Conservation (phyloP, 176 grass and related monocot genomes). For the Calamus simplicifolius region DNA sequence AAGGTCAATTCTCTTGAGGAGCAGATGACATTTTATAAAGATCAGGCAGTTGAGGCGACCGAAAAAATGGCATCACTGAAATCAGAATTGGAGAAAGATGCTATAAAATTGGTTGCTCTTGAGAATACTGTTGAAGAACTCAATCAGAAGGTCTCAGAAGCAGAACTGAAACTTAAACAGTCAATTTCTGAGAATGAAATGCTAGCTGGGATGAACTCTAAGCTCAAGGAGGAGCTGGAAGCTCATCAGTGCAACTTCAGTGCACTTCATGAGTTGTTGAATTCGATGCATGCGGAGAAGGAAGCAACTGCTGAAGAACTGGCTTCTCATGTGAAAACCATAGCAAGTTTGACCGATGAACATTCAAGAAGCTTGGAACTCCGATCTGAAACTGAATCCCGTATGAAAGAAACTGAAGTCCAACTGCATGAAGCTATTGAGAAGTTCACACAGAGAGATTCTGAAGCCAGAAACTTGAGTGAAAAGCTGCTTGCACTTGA, state of each 20-base stretch:
- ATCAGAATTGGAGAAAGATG: slow-evolving; percentile 68
- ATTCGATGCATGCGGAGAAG: slow-evolving; percentile 30
- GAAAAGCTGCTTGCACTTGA: slow-evolving; percentile 36
- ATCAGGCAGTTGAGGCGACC: slow-evolving; percentile 33
- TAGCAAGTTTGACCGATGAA: slow-evolving; percentile 8
- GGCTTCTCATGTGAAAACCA: slow-evolving; percentile 7
- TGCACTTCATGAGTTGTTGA: slow-evolving; percentile 50
- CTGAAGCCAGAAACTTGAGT: slow-evolving; percentile 10
- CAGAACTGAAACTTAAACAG: slow-evolving; percentile 47
- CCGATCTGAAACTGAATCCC: slow-evolving; percentile 10
- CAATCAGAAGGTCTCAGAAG: slow-evolving; percentile 37
- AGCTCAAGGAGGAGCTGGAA: slow-evolving; percentile 61
- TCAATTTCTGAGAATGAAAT: slow-evolving; percentile 35
- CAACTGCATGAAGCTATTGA: slow-evolving; percentile 17
- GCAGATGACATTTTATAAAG: slow-evolving; percentile 42
- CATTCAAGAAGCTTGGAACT: slow-evolving; percentile 14
- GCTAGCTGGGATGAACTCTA: slow-evolving; percentile 30
- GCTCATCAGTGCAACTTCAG: slow-evolving; percentile 39
- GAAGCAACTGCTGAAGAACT: slow-evolving; percentile 15
- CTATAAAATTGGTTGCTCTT: slow-evolving; percentile 51
- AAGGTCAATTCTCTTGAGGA: slow-evolving; percentile 48
- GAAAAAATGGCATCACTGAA: slow-evolving; percentile 61
- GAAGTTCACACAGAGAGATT: slow-evolving; percentile 7
- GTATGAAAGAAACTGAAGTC: slow-evolving; percentile 8
- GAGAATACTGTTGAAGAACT: slow-evolving; percentile 49